Conservation (phyloP, 148 eudicot genomes). For the Salicornia ramosissima region DNA sequence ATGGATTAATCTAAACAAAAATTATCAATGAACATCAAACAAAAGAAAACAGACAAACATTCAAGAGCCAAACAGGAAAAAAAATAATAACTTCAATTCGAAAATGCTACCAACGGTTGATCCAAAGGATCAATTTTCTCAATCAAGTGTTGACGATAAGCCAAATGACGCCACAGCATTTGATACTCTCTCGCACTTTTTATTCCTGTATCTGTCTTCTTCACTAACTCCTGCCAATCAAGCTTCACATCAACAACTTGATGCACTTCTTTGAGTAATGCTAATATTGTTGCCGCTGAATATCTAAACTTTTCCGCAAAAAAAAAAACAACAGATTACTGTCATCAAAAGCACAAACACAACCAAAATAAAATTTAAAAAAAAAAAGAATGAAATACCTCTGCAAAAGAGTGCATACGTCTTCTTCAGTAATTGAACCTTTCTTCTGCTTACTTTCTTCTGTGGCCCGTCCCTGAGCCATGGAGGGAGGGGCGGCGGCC, state of each 20-base stretch:
- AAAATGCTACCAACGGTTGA: constrained; percentile 42
- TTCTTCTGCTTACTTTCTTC: constrained; percentile 14
- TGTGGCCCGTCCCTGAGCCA: too few species aligned
- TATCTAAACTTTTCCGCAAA: constrained; percentile 37
- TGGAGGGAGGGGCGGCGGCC: too few species aligned
- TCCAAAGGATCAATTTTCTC: constrained; percentile 34
- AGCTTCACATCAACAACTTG: constrained; percentile 44
- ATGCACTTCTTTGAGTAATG: constrained; percentile 60
- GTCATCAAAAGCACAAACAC: neutral
- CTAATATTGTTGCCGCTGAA: constrained; percentile 47
- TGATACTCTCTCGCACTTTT: constrained; percentile 68
- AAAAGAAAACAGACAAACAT: neutral
- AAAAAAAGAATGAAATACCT: constrained; percentile 34
- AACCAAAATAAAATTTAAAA: neutral
- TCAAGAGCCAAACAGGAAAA: neutral
- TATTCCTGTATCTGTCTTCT: constrained; percentile 64
- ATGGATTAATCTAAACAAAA: neutral
- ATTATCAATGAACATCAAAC: neutral
- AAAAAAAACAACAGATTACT: neutral
- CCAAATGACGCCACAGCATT: constrained; percentile 87
- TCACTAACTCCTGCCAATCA: constrained; percentile 68
- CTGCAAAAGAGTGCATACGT: constrained; percentile 46
- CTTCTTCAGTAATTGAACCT: constrained; percentile 48
- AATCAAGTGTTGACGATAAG: constrained; percentile 49
- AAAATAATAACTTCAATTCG: neutral